phyloP scores from a whole-genome alignment of 2,329 filamentous ascomycete species.

The Botrytis paeoniae region DNA sequence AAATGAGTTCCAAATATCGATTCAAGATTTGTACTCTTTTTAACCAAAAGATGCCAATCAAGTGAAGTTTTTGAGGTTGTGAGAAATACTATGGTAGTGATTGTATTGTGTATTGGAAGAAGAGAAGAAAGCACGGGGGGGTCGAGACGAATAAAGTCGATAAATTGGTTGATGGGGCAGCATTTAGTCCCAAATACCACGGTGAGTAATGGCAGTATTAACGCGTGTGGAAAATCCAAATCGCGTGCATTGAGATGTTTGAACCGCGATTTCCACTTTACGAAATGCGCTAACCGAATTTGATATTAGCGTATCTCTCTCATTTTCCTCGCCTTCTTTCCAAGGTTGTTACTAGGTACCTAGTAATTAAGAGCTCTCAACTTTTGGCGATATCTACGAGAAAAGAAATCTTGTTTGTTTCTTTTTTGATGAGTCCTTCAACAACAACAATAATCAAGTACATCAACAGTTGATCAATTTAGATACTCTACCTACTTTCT shows the following conservation, averaged over 20 bases:
- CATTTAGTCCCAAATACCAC: neutral
- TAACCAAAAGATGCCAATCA: conserved; percentile 8
- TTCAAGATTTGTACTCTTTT: neutral
- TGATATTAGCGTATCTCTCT: neutral
- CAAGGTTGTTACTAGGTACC: neutral
- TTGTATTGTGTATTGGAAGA: neutral
- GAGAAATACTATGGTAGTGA: neutral
- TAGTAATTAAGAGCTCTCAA: neutral
- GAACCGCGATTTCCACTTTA: conserved; percentile 16
- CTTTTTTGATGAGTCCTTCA: neutral
- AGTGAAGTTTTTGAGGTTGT: neutral
- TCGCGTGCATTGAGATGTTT: conserved; percentile 2
- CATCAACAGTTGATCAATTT: neutral
- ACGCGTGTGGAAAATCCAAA: conserved; percentile 2
- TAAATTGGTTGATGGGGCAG: conserved; percentile 15
- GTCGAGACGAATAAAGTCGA: neutral
- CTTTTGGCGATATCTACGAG: neutral
- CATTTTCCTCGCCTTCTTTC: neutral
- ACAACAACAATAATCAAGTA: neutral
- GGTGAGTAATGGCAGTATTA: neutral
- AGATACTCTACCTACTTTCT: neutral
- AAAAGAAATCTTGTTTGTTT: neutral
- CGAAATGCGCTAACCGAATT: neutral
- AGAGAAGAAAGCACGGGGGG: neutral
- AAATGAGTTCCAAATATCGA: neutral